These are phyloP conservation scores for Phyllosticta citriasiana DNA, from an alignment of 2,329 filamentous ascomycete species.

Conservation along the genomic window DNA sequence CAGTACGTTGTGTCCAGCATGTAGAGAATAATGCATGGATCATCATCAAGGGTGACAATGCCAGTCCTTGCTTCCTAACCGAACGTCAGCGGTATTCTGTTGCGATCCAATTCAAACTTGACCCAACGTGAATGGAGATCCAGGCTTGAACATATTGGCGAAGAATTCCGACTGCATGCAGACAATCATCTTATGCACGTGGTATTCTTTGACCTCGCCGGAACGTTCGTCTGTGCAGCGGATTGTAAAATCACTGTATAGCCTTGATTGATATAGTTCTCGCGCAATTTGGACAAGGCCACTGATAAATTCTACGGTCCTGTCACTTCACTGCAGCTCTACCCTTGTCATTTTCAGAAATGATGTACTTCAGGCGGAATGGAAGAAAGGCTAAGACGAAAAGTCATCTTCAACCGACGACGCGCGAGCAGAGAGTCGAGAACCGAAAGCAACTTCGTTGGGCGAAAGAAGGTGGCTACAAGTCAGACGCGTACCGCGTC, in stretches of 20 bases:
- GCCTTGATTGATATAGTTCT: too few species aligned
- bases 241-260: neutral
- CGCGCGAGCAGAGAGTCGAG: too few species aligned
- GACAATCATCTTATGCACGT: neutral
- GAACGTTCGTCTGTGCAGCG: neutral
- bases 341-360: too few species aligned
- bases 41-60: neutral
- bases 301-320: too few species aligned
- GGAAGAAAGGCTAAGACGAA: too few species aligned
- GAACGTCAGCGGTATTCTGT: neutral
- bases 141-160: neutral
- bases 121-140: neutral
- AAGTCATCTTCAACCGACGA: too few species aligned
- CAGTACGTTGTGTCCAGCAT: neutral
- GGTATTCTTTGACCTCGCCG: neutral
- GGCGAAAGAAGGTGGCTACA: too few species aligned
- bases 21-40: constrained; percentile 1
- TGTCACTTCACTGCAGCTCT: too few species aligned
- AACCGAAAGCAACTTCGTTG: too few species aligned
- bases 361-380: too few species aligned
- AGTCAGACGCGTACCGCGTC: too few species aligned
- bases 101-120: neutral
- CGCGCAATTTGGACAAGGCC: too few species aligned
- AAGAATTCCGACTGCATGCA: neutral
- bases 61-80: neutral